Percentiles rank a stretch among this genome's conserved stretches.
phyloP scores from a whole-genome alignment of 768 basidiomycete species.

The Collybiopsis luxurians region DNA sequence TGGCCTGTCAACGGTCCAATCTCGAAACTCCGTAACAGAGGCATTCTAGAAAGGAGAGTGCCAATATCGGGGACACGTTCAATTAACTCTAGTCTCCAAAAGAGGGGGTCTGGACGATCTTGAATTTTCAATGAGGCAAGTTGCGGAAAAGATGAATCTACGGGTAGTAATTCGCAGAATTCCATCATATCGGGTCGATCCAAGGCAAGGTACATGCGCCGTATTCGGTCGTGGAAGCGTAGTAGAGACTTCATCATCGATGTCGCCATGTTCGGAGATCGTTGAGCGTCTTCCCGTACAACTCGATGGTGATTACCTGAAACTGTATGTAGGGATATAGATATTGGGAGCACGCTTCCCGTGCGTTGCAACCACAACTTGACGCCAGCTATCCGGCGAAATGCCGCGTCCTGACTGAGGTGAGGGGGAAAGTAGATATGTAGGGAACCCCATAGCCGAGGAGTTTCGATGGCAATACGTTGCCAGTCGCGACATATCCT shows the following conservation, averaged over 20 bases:
- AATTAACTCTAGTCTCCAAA: too few species aligned
- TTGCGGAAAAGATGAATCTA: too few species aligned
- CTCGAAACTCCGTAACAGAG: background rate
- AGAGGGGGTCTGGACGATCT: too few species aligned
- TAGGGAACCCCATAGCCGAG: slow-evolving; percentile 24
- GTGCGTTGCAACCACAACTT: background rate
- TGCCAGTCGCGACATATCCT: slow-evolving; percentile 25
- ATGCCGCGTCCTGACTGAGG: background rate
- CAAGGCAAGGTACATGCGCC: too few species aligned
- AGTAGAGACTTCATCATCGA: background rate
- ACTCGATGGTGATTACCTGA: background rate
- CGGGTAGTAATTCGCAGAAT: too few species aligned
- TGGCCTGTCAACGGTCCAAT: too few species aligned
- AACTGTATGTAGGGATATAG: background rate
- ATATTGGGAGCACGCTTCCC: background rate
- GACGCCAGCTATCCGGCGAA: background rate
- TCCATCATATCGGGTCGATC: too few species aligned
- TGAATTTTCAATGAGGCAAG: too few species aligned
- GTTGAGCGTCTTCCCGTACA: too few species aligned
- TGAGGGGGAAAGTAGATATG: slow-evolving; percentile 3
- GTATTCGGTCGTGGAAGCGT: too few species aligned
- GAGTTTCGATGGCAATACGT: slow-evolving; percentile 19
- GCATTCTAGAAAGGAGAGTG: background rate
- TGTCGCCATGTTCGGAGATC: background rate
- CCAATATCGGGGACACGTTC: background rate